Base-by-base conservation (phyloP, 2,329 filamentous ascomycete species). In the Didymella sp. region DNA sequence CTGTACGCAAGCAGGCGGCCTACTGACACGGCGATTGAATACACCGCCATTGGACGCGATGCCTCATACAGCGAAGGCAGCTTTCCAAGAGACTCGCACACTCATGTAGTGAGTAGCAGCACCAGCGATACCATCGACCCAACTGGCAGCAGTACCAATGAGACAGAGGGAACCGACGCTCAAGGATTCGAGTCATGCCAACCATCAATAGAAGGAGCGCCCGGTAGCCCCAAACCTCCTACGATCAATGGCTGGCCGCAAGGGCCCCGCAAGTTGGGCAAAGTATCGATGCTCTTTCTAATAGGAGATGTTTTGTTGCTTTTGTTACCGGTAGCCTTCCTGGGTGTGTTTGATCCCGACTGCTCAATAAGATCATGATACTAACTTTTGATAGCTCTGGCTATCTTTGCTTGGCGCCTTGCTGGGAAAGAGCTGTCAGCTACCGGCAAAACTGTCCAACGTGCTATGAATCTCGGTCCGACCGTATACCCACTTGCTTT, bases 401-500 rank as follows among this genome's bases (percentile, higher is more conserved):
- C 7, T 2, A 47, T 59, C 6, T 35, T 17, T 2, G 51, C 47
- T 6, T 54, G 42, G 40, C 22, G 30, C 2, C 46, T 55, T 1
- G 30, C 51, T 25, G 31, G 47, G 1, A 37, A 47, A 31, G 7
- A 7, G 9, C 11, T 59, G 3, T 59, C 51, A 2, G 35, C 33
- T 2, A 24, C 38, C 28, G 56, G 56, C 2, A 30, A 19, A 5
- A 51, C 19, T 4, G 42, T 59, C 9, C 28, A 59, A 27, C 37
- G 47, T 17, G 30, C 44, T 7, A 59, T 56, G 40, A 40, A 21
- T 7, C 51, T 59, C 2, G 57, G 57, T 5, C 57, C 57, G 2
- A 59, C 57, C 3, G 21, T 59, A 8, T 59, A 48, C 31, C 57
- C 57, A 3, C 43, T 57, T 2, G 49, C 47, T 1, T 60, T 49